Evolutionary conservation across 1,284 basidiomycete genomes (phyloP).

Genomic region (Cystobasidium pallidum): DNA sequence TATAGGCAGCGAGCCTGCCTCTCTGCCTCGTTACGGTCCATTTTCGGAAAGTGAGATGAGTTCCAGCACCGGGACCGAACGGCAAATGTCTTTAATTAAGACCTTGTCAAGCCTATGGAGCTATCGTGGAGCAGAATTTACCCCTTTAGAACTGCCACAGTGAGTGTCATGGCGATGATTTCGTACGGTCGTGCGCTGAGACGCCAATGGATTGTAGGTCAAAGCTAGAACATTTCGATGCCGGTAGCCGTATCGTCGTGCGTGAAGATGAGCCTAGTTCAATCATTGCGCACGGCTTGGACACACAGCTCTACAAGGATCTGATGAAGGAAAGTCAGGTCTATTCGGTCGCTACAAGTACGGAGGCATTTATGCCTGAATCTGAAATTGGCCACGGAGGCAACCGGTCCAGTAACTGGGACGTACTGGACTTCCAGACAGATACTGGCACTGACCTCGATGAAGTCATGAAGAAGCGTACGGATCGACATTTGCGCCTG

Average conservation of each 20-base stretch:
- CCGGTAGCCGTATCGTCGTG: conserved; percentile 92
- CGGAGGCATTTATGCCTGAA: conserved; percentile 73
- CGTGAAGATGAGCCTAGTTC: conserved; percentile 97
- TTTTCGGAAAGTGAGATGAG: conserved; percentile 46
- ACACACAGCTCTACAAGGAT: conserved; percentile 61
- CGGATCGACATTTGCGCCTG: conserved; percentile 35
- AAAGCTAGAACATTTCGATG: conserved; percentile 79
- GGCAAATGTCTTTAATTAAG: conserved; percentile 75
- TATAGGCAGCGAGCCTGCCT: conserved; percentile 26
- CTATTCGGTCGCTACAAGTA: conserved; percentile 45
- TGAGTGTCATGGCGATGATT: conserved; percentile 52
- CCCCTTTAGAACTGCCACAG: conserved; percentile 64
- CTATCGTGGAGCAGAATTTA: conserved; percentile 62
- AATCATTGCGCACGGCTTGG: conserved; percentile 92
- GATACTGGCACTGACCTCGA: conserved; percentile 69
- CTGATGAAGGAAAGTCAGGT: conserved; percentile 63
- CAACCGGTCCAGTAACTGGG: conserved; percentile 50
- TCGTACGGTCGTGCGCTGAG: too few species aligned
- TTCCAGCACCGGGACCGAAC: conserved; percentile 58
- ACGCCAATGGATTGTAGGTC: background rate
- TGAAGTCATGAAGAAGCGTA: conserved; percentile 53
- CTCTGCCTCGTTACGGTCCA: conserved; percentile 44
- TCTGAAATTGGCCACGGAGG: conserved; percentile 70
- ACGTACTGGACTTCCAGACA: conserved; percentile 47
- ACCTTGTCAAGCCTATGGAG: conserved; percentile 83